Base-by-base conservation (phyloP, 2,329 filamentous ascomycete species). In the Alternaria gansuensis region DNA sequence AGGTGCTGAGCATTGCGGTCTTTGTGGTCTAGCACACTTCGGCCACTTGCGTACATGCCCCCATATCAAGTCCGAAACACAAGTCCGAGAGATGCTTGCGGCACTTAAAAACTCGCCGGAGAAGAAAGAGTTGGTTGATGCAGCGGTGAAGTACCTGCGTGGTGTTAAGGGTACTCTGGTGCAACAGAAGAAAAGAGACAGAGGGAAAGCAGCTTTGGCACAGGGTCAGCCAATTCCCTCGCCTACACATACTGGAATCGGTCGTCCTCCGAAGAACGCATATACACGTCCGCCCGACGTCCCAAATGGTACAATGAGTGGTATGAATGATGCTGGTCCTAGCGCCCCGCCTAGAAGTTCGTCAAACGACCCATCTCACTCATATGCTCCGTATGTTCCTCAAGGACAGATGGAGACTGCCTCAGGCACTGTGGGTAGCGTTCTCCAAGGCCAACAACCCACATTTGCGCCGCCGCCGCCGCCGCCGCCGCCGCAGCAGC, bases 31-130 rank as follows among this genome's bases (percentile, higher is more conserved):
- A 6, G 90, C 89, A 61, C 87, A 87, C 14, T 81, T 86, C 23
- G 87, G 87, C 3, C 71, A 80, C 52, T 75, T 77, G 1, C 81
- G 84, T 31, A 82, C 81, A 8, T 91, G 89, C 68, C 85, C 87
- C 13, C 85, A 88, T 69, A 81, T 91, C 51, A 80, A 80, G 53
- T 86, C 86, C 3, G 85, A 90, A 61, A 84, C 82, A 3, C 84
- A 91, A 68, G 81, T 92, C 14, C 81, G 84, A 53, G 78, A 84
- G 21, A 89, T 92, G 82, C 78, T 92, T 14, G 82, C 86, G 54
- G 83, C 85, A 0, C 74, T 92, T 23, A 86, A 86, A 66, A 76
- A 80, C 52, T 87, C 84, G 54, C 82, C 80, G 0, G 88, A 90
- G 69, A 78, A 82, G 10, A 78, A 77, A 26, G 79, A 84, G 21